phyloP scores from a whole-genome alignment of 768 basidiomycete species.

The Phylloporus sp. region DNA sequence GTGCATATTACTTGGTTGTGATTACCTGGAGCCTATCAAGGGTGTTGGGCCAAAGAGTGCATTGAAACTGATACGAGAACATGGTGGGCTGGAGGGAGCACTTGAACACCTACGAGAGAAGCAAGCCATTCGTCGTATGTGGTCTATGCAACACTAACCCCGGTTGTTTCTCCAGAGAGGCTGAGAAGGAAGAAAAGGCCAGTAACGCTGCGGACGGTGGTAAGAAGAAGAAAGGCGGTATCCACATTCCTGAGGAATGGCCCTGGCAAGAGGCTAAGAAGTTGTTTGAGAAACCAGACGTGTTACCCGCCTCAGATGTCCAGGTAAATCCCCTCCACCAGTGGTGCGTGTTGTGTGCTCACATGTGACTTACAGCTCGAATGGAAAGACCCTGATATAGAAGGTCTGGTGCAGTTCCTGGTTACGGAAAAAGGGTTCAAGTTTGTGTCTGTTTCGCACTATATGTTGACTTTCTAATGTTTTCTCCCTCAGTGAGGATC shows the following conservation, averaged over 20 bases:
- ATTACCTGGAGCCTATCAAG: conserved; percentile 98
- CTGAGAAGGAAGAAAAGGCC: conserved; percentile 42
- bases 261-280: conserved; percentile 94
- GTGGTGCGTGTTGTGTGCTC: neutral
- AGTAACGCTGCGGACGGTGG: conserved; percentile 38
- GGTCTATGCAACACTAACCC: neutral
- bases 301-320: conserved; percentile 77
- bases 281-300: conserved; percentile 87
- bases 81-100: conserved; percentile 67
- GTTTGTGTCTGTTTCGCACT: conserved; percentile 37
- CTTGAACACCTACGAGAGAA: conserved; percentile 78
- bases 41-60: conserved; percentile 96
- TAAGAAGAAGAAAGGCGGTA: conserved; percentile 61
- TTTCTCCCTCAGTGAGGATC: conserved; percentile 70
- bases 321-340: conserved; percentile 51
- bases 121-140: conserved; percentile 34
- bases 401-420: conserved; percentile 90
- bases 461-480: neutral
- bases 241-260: conserved; percentile 90
- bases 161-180: conserved; percentile 21
- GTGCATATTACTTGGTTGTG: conserved; percentile 94
- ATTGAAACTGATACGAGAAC: conserved; percentile 84
- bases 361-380: conserved; percentile 57
- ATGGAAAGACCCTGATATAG: conserved; percentile 90
- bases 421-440: conserved; percentile 97